A percentile compares a stretch with the other conserved stretches of the same genome.
Conservation (phyloP, 495 filamentous ascomycete genomes). For the Hypoxylon lienhwacheense region DNA sequence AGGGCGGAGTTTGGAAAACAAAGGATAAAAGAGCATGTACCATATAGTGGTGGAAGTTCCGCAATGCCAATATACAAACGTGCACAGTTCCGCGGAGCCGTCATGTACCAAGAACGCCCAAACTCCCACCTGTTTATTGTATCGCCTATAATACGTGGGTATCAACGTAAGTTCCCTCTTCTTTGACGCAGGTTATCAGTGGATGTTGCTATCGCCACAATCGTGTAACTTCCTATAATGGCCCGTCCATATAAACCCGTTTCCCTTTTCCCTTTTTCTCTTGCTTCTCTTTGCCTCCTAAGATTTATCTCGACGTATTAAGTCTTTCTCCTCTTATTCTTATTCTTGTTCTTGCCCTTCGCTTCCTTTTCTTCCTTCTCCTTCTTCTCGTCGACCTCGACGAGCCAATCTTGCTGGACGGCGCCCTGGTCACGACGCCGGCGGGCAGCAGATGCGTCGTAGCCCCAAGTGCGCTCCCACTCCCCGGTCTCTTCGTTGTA, state of each 20-base stretch:
- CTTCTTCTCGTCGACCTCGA: constrained; percentile 84
- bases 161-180: constrained; percentile 23
- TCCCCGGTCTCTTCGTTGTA: constrained; percentile 84
- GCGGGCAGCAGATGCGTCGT: constrained; percentile 85
- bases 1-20: constrained; percentile 21
- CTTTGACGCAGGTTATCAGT: too few species aligned
- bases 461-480: constrained; percentile 93
- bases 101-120: constrained; percentile 13
- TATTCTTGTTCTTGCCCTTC: constrained; percentile 61
- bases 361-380: constrained; percentile 64
- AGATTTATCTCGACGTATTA: constrained; percentile 47
- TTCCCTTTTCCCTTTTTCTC: not conserved
- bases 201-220: not conserved
- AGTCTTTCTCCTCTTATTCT: constrained; percentile 67
- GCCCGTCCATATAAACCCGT: not conserved
- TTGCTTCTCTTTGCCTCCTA: not conserved
- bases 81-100: constrained; percentile 6
- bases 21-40: constrained; percentile 26
- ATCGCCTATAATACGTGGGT: constrained; percentile 24
- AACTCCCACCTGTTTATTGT: constrained; percentile 20
- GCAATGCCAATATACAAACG: constrained; percentile 27
- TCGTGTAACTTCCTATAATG: not conserved
- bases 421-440: constrained; percentile 52
- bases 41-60: constrained; percentile 20
- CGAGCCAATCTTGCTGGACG: constrained; percentile 73